Evolutionary conservation across 257 asterid species (phyloP), one percentile per base, ranked within the genome.

Genomic region (Nicotiana benthamiana): DNA sequence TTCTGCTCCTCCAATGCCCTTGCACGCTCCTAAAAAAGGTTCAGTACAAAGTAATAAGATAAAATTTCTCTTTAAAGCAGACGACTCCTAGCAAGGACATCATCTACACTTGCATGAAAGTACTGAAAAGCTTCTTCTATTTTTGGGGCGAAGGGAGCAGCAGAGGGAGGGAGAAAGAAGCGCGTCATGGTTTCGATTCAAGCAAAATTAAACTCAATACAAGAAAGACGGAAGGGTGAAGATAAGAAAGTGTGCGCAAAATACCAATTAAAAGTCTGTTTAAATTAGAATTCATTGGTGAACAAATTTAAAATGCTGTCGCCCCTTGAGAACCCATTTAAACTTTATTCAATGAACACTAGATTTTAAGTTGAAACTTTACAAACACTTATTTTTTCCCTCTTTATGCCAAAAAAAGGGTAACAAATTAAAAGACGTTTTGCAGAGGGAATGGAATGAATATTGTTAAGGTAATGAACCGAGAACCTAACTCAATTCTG

Each of bases 1-100:
- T 89, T 94, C 67, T 90, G 89, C 84, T 94, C 97, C 86, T 96
- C 99, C 92, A 90, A 82, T 81, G 97, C 95, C 88, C 86, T 94
- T 75, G 93, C 87, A 20, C 95, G 93, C 79, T 91, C 98, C 98
- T 96, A 81, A 82, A 30, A 84, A 88, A 67, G 78, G 86, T 40
- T 62, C 87, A 82, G 79, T 40, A 53, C 53, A 77, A 63, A 65
- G 75, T 51, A 53, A 68, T 13, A 85, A 30, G 43, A 83, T 75
- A 26, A 60, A 76, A 52, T 7, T 18, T 62, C 82, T 28, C 30
- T 10, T 51, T 52, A 20, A 74, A 11, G 22, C 60, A 74, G 43
- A 24, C 26, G 24, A 24, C 17, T 46, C 24, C 24, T 22, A 48
- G 11, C 22, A 24, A 48, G 61, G 24, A 32, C 40, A 13, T 24